phyloP scores from a whole-genome alignment of 192 early-diverging fungal genomes.

The Cladochytrium replicatum region DNA sequence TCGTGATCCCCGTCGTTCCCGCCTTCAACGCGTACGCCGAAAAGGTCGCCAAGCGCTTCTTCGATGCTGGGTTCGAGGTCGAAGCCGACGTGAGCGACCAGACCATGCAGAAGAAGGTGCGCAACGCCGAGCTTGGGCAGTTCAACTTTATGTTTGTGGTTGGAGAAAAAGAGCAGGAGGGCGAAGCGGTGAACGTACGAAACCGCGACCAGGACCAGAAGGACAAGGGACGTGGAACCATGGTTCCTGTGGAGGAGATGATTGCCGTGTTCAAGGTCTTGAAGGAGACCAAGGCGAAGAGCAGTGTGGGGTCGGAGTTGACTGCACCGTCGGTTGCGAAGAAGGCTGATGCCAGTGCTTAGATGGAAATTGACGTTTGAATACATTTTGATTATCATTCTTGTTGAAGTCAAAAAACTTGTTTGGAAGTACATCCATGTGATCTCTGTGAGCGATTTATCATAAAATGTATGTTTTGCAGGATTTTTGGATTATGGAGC shows the following conservation, averaged over 20 bases:
- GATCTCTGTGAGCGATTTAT: no score
- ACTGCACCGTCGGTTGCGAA: no score
- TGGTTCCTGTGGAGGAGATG: constrained; percentile 60
- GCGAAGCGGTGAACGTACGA: constrained; percentile 78
- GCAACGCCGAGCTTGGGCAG: constrained; percentile 84
- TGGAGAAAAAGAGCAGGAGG: constrained; percentile 69
- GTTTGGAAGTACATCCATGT: no score
- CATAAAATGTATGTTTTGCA: no score
- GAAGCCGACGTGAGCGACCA: constrained; percentile 79
- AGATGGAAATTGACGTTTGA: no score
- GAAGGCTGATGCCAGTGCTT: no score
- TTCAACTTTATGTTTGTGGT: constrained; percentile 98
- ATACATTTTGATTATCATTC: no score
- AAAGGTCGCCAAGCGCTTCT: constrained; percentile 58
- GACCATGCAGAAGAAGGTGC: constrained; percentile 96
- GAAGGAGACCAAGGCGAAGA: constrained; percentile 39
- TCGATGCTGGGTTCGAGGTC: constrained; percentile 64
- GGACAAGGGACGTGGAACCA: constrained; percentile 48
- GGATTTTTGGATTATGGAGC: no score
- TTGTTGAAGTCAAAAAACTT: no score
- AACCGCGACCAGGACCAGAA: constrained; percentile 66
- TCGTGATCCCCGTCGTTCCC: constrained; percentile 78
- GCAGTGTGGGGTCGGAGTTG: no score
- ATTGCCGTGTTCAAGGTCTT: constrained; percentile 57
- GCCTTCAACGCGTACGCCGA: constrained; percentile 74